These are phyloP conservation scores for Aspergillus nidulans DNA, from an alignment of 495 filamentous ascomycete genomes.

Conservation along the genomic window DNA sequence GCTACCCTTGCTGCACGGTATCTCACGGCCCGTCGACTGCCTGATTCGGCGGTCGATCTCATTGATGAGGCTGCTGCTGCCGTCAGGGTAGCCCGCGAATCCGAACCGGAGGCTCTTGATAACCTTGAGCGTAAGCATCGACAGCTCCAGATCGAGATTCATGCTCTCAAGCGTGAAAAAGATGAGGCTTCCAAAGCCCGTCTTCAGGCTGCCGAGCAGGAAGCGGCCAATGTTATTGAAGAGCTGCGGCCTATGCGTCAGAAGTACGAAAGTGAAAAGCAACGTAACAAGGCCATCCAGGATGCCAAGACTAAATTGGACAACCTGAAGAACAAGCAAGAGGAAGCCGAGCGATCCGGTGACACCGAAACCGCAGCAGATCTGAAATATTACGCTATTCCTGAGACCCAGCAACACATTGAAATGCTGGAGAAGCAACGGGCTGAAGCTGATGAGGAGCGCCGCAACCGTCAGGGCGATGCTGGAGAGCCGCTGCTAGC, in stretches of 20 bases:
- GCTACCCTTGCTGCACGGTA: constrained; percentile 88
- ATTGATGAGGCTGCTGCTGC: constrained; percentile 96
- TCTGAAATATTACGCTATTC: constrained; percentile 94
- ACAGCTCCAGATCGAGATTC: constrained; percentile 93
- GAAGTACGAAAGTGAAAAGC: constrained; percentile 90
- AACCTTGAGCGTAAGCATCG: constrained; percentile 82
- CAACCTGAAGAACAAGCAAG: constrained; percentile 77
- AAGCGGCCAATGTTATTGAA: constrained; percentile 86
- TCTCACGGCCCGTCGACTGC: constrained; percentile 81
- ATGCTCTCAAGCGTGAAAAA: constrained; percentile 88
- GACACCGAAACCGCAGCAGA: constrained; percentile 82
- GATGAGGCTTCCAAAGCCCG: constrained; percentile 85
- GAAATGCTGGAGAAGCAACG: constrained; percentile 77
- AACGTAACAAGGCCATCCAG: constrained; percentile 83
- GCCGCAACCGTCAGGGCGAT: constrained; percentile 53
- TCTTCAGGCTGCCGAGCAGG: constrained; percentile 75
- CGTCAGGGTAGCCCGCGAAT: constrained; percentile 89
- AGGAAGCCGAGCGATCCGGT: constrained; percentile 82
- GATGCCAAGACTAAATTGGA: constrained; percentile 96
- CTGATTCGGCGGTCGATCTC: constrained; percentile 93
- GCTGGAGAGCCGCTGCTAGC: constrained; percentile 67
- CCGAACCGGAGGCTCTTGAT: constrained; percentile 90
- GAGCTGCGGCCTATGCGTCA: constrained; percentile 87
- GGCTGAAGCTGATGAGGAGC: constrained; percentile 66
- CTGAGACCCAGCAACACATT: constrained; percentile 79